Evolutionary conservation across 257 asterid species (phyloP), one percentile per base, ranked within the genome.

Genomic region (Gynochthodes officinalis): DNA sequence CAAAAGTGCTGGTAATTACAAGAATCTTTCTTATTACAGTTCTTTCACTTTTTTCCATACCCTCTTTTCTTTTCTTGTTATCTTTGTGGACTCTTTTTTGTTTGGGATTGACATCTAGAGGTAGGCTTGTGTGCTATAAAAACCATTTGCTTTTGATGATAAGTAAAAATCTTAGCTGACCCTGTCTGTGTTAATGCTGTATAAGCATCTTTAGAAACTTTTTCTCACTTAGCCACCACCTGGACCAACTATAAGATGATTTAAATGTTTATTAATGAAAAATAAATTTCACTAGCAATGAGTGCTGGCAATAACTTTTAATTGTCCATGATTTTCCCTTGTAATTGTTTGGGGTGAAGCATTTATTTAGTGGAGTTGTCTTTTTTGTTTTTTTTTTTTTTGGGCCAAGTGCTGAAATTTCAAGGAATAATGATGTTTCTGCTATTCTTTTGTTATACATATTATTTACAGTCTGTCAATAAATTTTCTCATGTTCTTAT

Each of bases 1-100:
- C 98, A 37, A 93, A 93, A 87, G 87, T 88, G 72, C 86, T 91
- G 37, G 99, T 94, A 89, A 87, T 96, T 83, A 74, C 40, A 54
- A 59, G 0, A 49, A 0, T 37, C 63, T 28, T 70, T 61, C 58
- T 57, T 21, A 72, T 54, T 35, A 4, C 30, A 69, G 37, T 74
- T 46, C 44, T 27, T 64, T 14, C 8, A 42, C 42, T n/a, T 57
- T 48, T 52, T 3, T 14, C 53, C 37, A 0, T 21, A 6, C 19
- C 49, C 32, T 42, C 30, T 54, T 71, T n/a, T 19, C 43, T 70
- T 1, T 57, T 46, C 70, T 64, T 15, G 23, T 1, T 37, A 55
- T 57, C 5, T 52, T 40, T 9, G 2, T 35, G 21, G 39, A 35
- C 44, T 64, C 14, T 16, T 50, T 33, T 37, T 18, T 7, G 25